A percentile compares a stretch with the other conserved stretches of the same genome.
These are phyloP conservation scores for Didymella sp. DNA, from an alignment of 2,329 filamentous ascomycete species.

Conservation along the genomic window DNA sequence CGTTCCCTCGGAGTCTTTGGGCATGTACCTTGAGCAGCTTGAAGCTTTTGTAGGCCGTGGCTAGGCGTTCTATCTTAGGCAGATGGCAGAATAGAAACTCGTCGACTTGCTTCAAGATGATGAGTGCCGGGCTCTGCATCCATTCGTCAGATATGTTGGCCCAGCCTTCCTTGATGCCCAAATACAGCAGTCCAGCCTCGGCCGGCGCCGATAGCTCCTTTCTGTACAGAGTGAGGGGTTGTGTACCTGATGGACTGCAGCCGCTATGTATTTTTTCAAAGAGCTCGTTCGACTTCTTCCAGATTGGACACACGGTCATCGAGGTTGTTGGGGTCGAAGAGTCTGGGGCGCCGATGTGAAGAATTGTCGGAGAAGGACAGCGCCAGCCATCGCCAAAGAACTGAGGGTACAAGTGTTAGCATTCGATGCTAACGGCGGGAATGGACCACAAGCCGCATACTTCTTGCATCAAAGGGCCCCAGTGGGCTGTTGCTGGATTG, in stretches of 20 bases:
- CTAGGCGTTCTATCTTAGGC: slow-evolving; percentile 35
- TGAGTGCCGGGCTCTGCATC: slow-evolving; percentile 40
- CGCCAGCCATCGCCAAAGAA: slow-evolving; percentile 42
- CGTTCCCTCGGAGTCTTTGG: not conserved
- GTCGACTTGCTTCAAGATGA: slow-evolving; percentile 41
- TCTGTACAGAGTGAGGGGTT: slow-evolving; percentile 7
- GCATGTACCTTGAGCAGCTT: slow-evolving; percentile 42
- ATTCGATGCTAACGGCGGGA: not conserved
- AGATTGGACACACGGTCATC: slow-evolving; percentile 33
- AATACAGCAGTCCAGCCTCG: slow-evolving; percentile 40
- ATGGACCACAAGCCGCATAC: slow-evolving; percentile 11
- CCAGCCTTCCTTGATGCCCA: slow-evolving; percentile 43
- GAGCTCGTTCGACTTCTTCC: slow-evolving; percentile 43
- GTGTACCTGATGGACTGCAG: slow-evolving; percentile 20
- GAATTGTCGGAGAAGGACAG: slow-evolving; percentile 39
- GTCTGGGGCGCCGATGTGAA: slow-evolving; percentile 38
- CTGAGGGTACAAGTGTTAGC: slow-evolving; percentile 18
- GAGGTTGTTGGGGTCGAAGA: not conserved
- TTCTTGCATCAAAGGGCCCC: slow-evolving; percentile 41
- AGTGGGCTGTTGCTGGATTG: slow-evolving; percentile 34
- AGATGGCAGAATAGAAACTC: slow-evolving; percentile 39
- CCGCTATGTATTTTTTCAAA: slow-evolving; percentile 38
- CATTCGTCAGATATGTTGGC: slow-evolving; percentile 31
- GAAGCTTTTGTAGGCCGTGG: slow-evolving; percentile 43
- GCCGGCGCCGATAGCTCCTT: slow-evolving; percentile 19